Evolutionary conservation across 805 yeast genomes (phyloP), one percentile per base, ranked within the genome.

Genomic region (Zygosaccharomyces pseudorouxii): DNA sequence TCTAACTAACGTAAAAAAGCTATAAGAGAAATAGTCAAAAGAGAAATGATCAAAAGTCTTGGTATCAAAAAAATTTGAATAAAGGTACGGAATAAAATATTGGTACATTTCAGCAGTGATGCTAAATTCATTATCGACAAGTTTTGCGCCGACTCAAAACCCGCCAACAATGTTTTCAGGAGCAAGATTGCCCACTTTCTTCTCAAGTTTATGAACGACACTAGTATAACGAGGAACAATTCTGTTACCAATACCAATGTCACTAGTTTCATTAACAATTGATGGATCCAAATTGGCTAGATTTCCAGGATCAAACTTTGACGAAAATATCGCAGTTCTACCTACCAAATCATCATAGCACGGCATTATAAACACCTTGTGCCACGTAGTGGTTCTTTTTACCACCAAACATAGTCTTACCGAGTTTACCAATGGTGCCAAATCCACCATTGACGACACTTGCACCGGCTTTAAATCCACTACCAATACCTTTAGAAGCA

Each of bases 261-360:
- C 59, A 23, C 74, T 77, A 28, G 73, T 63, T 40, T 67, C 70
- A 22, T 68, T 74, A 5, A 50, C 56, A 12, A 66, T 50, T 2
- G 79, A 79, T 37, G 82, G 68, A 40, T 75, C 80, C 49, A 77
- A 63, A 16, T 77, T 81, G 12, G 71, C 67, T 23, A 77, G 76
- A 25, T 71, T 71, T 46, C 75, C 73, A 3, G 89, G 86, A 54
- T 81, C 80, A 16, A 90, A 70, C 11, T 79, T 78, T 0, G 78
- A 65, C 49, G 92, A 69, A 9, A 78, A 75, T 47, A 89, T 63
- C 19, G 61, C 57, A 8, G 81, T 86, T 27, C 71, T 72, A 48
- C 97, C 96, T 47, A 93, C 73, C 54, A 74, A 72, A 67, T 93
- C 99, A 67, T 93, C 92, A 51, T 16, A 51, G 25, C 16, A 51